Percentiles rank a stretch among this genome's conserved stretches.
Conservation (phyloP, 768 basidiomycete species). For the Mycena amicta region DNA sequence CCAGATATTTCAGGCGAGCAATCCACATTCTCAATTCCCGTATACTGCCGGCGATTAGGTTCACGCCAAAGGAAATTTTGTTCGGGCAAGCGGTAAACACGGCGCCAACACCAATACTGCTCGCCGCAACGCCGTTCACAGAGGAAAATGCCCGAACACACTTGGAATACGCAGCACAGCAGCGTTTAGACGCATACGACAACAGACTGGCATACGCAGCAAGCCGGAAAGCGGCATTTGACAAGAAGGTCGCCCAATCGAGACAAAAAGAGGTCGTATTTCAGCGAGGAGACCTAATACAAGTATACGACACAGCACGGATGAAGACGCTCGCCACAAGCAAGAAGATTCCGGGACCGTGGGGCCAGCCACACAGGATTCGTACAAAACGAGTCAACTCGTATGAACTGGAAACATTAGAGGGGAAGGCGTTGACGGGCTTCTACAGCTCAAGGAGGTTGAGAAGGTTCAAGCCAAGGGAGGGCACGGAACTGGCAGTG, state of each 20-base stretch:
- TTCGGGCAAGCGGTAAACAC: slow-evolving; percentile 35
- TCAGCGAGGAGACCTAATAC: slow-evolving; percentile 30
- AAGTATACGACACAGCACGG: slow-evolving; percentile 30
- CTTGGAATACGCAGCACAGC: slow-evolving; percentile 33
- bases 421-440: slow-evolving; percentile 9
- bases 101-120: slow-evolving; percentile 6
- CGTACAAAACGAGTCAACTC: slow-evolving; percentile 13
- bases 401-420: slow-evolving; percentile 18
- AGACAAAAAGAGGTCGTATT: slow-evolving; percentile 28
- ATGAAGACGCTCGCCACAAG: slow-evolving; percentile 30
- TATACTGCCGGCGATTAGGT: slow-evolving; percentile 25
- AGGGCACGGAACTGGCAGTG: slow-evolving; percentile 9
- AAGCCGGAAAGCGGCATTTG: slow-evolving; percentile 30
- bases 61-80: slow-evolving; percentile 30
- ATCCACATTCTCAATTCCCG: slow-evolving; percentile 23
- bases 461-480: slow-evolving; percentile 5
- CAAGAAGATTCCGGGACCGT: slow-evolving; percentile 33
- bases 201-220: slow-evolving; percentile 25
- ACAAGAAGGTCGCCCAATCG: slow-evolving; percentile 21
- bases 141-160: slow-evolving; percentile 20
- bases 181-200: slow-evolving; percentile 32
- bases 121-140: not conserved
- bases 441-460: slow-evolving; percentile 11
- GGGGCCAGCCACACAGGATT: slow-evolving; percentile 30
- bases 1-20: slow-evolving; percentile 23